Evolutionary conservation across 148 eudicot genomes (phyloP), one percentile per base, ranked within the genome.

Genomic region (Fagopyrum tataricum): DNA sequence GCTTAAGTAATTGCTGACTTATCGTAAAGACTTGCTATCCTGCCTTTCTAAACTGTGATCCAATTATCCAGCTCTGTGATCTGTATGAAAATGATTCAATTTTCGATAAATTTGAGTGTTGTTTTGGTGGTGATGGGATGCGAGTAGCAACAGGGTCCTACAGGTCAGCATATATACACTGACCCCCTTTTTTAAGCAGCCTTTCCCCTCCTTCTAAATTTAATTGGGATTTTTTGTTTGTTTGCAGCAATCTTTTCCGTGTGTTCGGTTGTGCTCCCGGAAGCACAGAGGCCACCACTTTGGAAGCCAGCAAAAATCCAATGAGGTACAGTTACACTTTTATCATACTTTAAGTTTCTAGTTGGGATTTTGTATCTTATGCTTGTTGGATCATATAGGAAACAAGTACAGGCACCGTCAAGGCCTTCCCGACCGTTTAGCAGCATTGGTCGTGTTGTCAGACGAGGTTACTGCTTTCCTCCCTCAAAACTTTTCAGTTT

Each of bases 101-200:
- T 67, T 89, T 89, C 66, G 90, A 89, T 74, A 89, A 89, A 81
- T 89, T 89, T 47, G 93, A 89, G 79, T 89, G 93, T 43, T 89
- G 93, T 81, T 73, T 87, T 79, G 87, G 93, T 79, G 91, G 93
- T 41, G 85, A 89, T 84, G 89, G 93, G 58, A 81, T 12, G 74
- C 84, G 93, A 21, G 85, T 89, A 62, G 89, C 93, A 67, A 85
- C 93, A 69, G 93, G 93, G 74, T 89, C 93, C 76, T 89, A 89
- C 82, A 89, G 93, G 93, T 87, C 12, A 21, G 75, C n/a, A 64
- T 31, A 64, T 64, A 62, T 62, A 13, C 43, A 37, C 14, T 12
- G 68, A 5, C 44, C 2, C 9, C 69, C 69, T 64, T 64, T 64
- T 64, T 20, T 37, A 13, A 64, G 69, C 69, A 15, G 69, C 7